These are phyloP conservation scores for Trametes meyenii DNA, from an alignment of 768 basidiomycete genomes.

Conservation along the genomic window DNA sequence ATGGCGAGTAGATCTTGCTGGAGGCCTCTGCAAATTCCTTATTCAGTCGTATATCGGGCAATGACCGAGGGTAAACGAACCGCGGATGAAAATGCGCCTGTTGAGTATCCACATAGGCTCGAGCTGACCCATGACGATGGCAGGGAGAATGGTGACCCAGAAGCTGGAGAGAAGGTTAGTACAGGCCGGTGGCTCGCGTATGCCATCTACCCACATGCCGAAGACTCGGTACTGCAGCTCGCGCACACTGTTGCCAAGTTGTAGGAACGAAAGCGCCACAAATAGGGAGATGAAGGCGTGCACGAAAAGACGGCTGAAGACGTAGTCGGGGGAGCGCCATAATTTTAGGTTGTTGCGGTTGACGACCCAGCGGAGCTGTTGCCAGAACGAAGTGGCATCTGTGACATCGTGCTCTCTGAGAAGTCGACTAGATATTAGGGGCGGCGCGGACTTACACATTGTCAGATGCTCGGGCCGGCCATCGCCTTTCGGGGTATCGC, in stretches of 20 bases:
- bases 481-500: conserved; percentile 4
- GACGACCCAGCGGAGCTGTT: conserved; percentile 72
- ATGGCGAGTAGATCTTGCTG: conserved; percentile 84
- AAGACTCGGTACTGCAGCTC: conserved; percentile 84
- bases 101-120: conserved; percentile 84
- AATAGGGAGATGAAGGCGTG: conserved; percentile 71
- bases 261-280: conserved; percentile 79
- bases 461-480: conserved; percentile 11
- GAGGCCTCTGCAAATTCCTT: conserved; percentile 56
- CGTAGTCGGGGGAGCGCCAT: conserved; percentile 86
- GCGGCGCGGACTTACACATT: conserved; percentile 23
- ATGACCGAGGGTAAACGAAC: not conserved
- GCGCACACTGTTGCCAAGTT: conserved; percentile 62
- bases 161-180: conserved; percentile 43
- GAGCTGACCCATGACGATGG: conserved; percentile 78
- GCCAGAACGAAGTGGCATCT: conserved; percentile 78
- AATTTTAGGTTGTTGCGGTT: conserved; percentile 68
- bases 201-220: conserved; percentile 55
- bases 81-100: conserved; percentile 48
- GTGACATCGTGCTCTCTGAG: conserved; percentile 46
- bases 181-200: not conserved
- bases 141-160: conserved; percentile 68
- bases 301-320: conserved; percentile 80
- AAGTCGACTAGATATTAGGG: not conserved
- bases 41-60: not conserved